Evolutionary conservation across 2,329 filamentous ascomycete genomes (phyloP), one percentile per base, ranked within the genome.

Genomic region (Grosmannia clavigera): DNA sequence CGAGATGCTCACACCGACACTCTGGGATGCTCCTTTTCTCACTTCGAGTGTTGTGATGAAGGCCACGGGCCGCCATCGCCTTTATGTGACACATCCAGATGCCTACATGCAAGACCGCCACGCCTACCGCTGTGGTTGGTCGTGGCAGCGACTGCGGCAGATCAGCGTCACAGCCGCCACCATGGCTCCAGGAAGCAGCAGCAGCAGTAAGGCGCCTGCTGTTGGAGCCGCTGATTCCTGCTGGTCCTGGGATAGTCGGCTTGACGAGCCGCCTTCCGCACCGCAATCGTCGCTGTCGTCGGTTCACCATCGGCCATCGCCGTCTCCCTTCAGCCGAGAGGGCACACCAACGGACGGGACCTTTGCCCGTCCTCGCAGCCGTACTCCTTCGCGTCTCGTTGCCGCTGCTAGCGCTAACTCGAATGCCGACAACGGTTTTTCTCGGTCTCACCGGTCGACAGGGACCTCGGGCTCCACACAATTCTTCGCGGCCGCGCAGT

Each of bases 21-120:
- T 84, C 3, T 92, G 88, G 88, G 82, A 84, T 58, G 81, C 85
- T 2, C 76, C 81, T 11, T 92, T 92, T 63, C 76, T 92, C 33
- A 78, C 78, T 57, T 84, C 86, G 1, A 83, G 81, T 55, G 81
- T 91, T 46, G 81, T 88, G 67, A 92, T 92, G 88, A 83, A 85
- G 66, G 79, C 83, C 35, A 78, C 81, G 11, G 78, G 81, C 29
- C 71, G 76, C 63, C 83, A 84, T 63, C 80, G 88, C 10, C 78
- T 92, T 14, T 92, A 88, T 71, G 78, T 92, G 61, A 92, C 88
- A 1, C 86, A 89, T 61, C 81, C 85, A 3, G 84, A 87, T 65
- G 85, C 86, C 1, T 92, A 92, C 64, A 73, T 88, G 2, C 88
- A 92, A 67, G 81, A 84, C 62, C 66, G 74, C 16, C 72, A 76